Percentiles rank a stretch among this genome's conserved stretches.
Conservation (phyloP, 345 rosid species). For the Populus tremula region DNA sequence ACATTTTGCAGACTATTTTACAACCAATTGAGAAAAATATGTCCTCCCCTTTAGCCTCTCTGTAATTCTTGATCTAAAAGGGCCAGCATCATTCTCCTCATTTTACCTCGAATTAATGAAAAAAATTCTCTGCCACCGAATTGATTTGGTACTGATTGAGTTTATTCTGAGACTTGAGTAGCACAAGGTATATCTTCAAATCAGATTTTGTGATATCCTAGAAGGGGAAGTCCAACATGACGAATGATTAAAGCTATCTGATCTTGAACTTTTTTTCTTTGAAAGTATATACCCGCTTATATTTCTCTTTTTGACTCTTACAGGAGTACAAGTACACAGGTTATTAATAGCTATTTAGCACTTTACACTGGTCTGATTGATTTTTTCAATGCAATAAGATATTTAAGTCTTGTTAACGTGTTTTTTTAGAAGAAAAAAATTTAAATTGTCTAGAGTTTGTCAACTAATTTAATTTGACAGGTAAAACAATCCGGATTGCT, state of each 20-base stretch:
- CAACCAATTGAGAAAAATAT: not conserved
- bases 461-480: too few species aligned
- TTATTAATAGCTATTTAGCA: too few species aligned
- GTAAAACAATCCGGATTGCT: too few species aligned
- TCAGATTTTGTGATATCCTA: not conserved
- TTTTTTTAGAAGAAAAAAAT: too few species aligned
- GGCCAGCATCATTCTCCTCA: not conserved
- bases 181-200: not conserved
- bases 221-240: conserved; percentile 14
- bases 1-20: not conserved
- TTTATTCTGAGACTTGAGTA: not conserved
- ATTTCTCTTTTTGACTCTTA: conserved; percentile 26
- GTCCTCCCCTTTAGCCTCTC: not conserved
- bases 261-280: conserved; percentile 2
- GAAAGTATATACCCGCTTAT: conserved; percentile 16
- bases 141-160: not conserved
- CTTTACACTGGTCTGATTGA: too few species aligned
- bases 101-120: not conserved
- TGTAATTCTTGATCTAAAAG: not conserved
- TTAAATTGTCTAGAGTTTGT: too few species aligned
- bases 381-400: too few species aligned
- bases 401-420: too few species aligned
- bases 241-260: conserved; percentile 24
- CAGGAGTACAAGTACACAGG: not conserved
- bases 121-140: not conserved